phyloP scores from a whole-genome alignment of 2,329 filamentous ascomycete genomes.

The Colletotrichum sp. region DNA sequence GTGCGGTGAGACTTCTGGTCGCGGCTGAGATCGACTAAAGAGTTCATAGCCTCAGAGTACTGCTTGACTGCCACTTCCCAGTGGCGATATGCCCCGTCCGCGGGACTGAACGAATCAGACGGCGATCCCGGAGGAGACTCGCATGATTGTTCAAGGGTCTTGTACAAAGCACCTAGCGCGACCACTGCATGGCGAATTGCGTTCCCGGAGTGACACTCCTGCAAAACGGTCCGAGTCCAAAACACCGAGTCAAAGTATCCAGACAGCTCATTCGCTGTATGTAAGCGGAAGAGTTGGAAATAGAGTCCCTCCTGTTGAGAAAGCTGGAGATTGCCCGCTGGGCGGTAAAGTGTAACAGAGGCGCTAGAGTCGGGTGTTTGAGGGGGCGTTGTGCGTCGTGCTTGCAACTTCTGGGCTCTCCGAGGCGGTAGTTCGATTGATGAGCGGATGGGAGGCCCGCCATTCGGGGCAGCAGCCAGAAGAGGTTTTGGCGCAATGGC shows the following conservation, averaged over 20 bases:
- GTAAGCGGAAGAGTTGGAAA: slow-evolving; percentile 66
- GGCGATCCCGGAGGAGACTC: slow-evolving; percentile 57
- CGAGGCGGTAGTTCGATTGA: slow-evolving; percentile 20
- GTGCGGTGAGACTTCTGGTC: slow-evolving; percentile 54
- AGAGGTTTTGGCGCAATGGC: slow-evolving; percentile 55
- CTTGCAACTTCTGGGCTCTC: slow-evolving; percentile 10
- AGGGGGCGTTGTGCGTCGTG: slow-evolving; percentile 32
- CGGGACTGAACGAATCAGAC: slow-evolving; percentile 31
- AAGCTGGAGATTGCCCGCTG: slow-evolving; percentile 51
- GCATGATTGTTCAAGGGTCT: slow-evolving; percentile 65
- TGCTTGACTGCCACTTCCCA: slow-evolving; percentile 66
- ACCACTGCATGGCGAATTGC: slow-evolving; percentile 70
- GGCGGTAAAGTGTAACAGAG: slow-evolving; percentile 44
- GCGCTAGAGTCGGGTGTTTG: slow-evolving; percentile 32
- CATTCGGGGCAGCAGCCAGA: slow-evolving; percentile 22
- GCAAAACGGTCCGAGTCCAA: slow-evolving; percentile 67
- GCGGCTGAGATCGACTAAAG: slow-evolving; percentile 50
- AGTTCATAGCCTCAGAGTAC: slow-evolving; percentile 61
- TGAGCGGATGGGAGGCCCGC: slow-evolving; percentile 23
- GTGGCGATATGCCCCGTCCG: slow-evolving; percentile 51
- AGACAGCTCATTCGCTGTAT: slow-evolving; percentile 67
- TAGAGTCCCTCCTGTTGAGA: slow-evolving; percentile 60
- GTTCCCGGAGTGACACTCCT: slow-evolving; percentile 66
- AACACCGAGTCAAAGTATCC: slow-evolving; percentile 72
- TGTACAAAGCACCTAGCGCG: slow-evolving; percentile 70